Evolutionary conservation across 1,284 basidiomycete genomes (phyloP).

Genomic region (Cryptococcus hybrid): DNA sequence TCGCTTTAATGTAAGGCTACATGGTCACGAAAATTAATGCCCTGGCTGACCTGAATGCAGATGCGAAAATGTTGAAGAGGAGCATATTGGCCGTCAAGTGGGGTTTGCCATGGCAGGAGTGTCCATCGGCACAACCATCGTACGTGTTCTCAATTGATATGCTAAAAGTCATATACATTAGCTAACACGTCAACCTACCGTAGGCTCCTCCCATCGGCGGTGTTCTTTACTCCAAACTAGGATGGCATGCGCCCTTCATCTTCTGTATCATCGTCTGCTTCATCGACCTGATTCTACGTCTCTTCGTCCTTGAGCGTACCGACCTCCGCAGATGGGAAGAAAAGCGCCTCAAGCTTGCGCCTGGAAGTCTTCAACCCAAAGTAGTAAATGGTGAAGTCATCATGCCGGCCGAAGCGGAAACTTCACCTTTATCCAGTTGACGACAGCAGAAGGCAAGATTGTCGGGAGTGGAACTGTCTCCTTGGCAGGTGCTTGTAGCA

Average conservation of each 20-base stretch:
- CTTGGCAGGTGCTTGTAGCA: slow-evolving; percentile 52
- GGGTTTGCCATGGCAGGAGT: slow-evolving; percentile 70
- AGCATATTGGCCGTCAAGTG: slow-evolving; percentile 63
- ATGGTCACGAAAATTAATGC: neutral
- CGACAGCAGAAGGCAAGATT: neutral
- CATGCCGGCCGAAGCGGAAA: neutral
- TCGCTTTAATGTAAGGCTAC: slow-evolving; percentile 22
- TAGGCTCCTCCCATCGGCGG: slow-evolving; percentile 65
- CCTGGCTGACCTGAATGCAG: slow-evolving; percentile 41
- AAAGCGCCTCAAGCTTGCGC: neutral
- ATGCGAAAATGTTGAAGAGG: slow-evolving; percentile 65
- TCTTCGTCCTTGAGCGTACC: slow-evolving; percentile 53
- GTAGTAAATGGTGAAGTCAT: neutral
- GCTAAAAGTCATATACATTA: neutral
- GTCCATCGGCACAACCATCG: slow-evolving; percentile 56
- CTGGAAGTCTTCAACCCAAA: neutral
- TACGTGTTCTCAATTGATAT: slow-evolving; percentile 50
- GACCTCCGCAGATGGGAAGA: slow-evolving; percentile 34
- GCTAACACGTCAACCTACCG: neutral
- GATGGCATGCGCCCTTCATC: slow-evolving; percentile 71
- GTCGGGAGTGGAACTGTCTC: slow-evolving; percentile 30
- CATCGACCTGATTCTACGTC: slow-evolving; percentile 60
- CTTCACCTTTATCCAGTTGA: neutral
- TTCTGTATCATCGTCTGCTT: slow-evolving; percentile 62
- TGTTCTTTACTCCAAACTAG: slow-evolving; percentile 63